phyloP scores from a whole-genome alignment of 192 early-diverging fungal genomes.

The Kappamyces sp. region DNA sequence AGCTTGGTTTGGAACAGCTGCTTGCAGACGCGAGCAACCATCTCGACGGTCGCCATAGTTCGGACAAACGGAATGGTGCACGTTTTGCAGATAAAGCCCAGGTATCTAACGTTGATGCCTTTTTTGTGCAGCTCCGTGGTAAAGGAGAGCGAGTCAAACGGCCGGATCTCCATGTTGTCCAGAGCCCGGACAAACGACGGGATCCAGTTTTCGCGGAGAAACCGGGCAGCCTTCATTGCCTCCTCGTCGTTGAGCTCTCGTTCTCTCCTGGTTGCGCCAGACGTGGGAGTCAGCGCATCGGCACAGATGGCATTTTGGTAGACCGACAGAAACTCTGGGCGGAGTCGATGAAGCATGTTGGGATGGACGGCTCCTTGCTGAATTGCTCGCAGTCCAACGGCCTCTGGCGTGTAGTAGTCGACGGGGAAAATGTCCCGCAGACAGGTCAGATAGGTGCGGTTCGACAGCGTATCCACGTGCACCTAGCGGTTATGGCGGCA shows the following conservation, averaged over 20 bases:
- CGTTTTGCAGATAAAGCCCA: constrained; percentile 34
- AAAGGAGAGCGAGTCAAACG: constrained; percentile 34
- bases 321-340: constrained; percentile 41
- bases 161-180: constrained; percentile 42
- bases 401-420: constrained; percentile 23
- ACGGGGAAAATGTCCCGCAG: constrained; percentile 42
- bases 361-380: not conserved
- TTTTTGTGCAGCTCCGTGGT: constrained; percentile 31
- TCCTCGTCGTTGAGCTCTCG: constrained; percentile 38
- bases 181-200: constrained; percentile 37
- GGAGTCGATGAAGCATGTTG: constrained; percentile 23
- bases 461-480: constrained; percentile 23
- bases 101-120: constrained; percentile 52
- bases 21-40: constrained; percentile 45
- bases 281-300: constrained; percentile 35
- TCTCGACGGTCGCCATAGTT: constrained; percentile 39
- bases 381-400: constrained; percentile 1
- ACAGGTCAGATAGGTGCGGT: constrained; percentile 35
- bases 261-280: constrained; percentile 37
- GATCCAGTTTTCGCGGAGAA: constrained; percentile 38
- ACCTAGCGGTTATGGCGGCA: constrained; percentile 21
- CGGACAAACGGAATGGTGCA: constrained; percentile 46
- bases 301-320: constrained; percentile 23
- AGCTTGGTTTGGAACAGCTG: constrained; percentile 29
- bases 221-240: constrained; percentile 29